A percentile compares a stretch with the other conserved stretches of the same genome.
Evolutionary conservation across 257 asterid species (phyloP).

Genomic region (Fraxinus cuspidata): DNA sequence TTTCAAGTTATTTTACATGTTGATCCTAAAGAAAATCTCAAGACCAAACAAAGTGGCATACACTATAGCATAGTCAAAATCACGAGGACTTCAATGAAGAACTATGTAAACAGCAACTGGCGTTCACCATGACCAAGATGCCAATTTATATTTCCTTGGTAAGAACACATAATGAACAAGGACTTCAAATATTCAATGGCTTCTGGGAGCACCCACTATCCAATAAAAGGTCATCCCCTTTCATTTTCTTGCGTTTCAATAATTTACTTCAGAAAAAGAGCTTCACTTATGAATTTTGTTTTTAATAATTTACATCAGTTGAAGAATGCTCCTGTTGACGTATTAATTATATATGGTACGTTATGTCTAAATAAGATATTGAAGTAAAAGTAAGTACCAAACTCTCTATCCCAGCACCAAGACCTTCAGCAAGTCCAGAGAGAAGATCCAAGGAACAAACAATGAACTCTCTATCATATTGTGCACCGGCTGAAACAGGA

Average conservation of each 20-base stretch:
- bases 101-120: conserved; percentile 2
- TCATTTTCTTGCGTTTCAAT: neutral
- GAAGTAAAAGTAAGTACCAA: conserved; percentile 58
- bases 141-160: conserved; percentile 2
- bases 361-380: conserved; percentile 4
- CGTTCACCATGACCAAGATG: neutral
- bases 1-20: neutral
- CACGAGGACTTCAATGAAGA: conserved; percentile 1
- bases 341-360: conserved; percentile 6
- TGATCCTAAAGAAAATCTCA: conserved; percentile 7
- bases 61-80: conserved; percentile 2
- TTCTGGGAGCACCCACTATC: conserved; percentile 4
- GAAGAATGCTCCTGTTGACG: conserved; percentile 9
- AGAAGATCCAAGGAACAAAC: conserved; percentile 98
- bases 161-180: conserved; percentile 13
- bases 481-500: conserved; percentile 81
- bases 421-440: conserved; percentile 98
- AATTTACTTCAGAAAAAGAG: neutral
- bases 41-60: conserved; percentile 7
- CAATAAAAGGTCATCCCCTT: conserved; percentile 14
- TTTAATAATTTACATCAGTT: conserved; percentile 6
- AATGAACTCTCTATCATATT: conserved; percentile 85
- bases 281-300: neutral
- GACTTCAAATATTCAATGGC: conserved; percentile 9
- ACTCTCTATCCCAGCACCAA: conserved; percentile 93